Base-by-base conservation (phyloP, 345 rosid genomes). In the Corchorus capsularis region DNA sequence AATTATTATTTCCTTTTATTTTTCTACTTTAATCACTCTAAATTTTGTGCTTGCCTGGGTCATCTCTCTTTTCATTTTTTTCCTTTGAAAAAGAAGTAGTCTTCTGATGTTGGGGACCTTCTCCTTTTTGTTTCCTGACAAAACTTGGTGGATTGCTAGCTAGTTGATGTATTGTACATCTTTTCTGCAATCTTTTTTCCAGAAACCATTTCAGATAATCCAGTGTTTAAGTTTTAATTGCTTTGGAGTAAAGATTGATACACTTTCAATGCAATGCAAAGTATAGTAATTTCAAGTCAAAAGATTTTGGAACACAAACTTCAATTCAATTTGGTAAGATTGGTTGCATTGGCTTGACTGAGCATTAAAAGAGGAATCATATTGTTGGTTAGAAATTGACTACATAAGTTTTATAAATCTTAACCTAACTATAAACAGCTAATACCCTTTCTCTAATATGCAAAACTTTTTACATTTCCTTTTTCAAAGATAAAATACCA, bases 1-100 rank as follows among this genome's bases (percentile, higher is more conserved):
- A 67, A 76, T 76, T 76, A 67, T 76, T 72, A 54, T 37, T 47
- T 11, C 45, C n/a, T 20, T 35, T 49, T 75, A 46, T 71, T 64
- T 47, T 12, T 13, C 8, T 22, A 68, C 78, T 76, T 79, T 63
- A n/a, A 15, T 41, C 27, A 27, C 76, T 46, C 60, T 62, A 60
- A 60, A 62, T 69, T 52, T 50, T 12, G 57, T 57, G 20, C 47
- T 41, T 69, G n/a, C 6, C 2, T 39, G 16, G 72, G 20, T 17
- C 71, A 60, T 35, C 34, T 35, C 7, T 55, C 22, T 63, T 41
- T 75, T 72, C 65, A 55, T 64, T 71, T 5, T 27, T 68, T 83
- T 83, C 34, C 1, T 46, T 0, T 69, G 73, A 50, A 55, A 79
- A 7, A 71, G 68, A 72, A 56, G 37, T 55, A 73, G 71, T 69